phyloP scores from a whole-genome alignment of 768 basidiomycete genomes.

The Lactarius deliciosus region DNA sequence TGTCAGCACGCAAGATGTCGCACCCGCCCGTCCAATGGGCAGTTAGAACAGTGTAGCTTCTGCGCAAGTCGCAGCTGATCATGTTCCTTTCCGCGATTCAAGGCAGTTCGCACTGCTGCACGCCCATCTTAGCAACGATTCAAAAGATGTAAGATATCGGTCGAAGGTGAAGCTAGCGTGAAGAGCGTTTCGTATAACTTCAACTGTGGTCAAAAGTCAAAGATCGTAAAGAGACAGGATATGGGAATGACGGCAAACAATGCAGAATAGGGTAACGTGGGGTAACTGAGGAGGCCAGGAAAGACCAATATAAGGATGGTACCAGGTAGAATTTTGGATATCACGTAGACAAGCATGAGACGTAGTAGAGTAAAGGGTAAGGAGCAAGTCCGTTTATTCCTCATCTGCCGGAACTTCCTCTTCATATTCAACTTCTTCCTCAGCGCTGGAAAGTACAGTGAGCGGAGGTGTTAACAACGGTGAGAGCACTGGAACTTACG shows the following conservation, averaged over 20 bases:
- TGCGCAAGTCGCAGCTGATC: background rate
- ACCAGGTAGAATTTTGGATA: constrained; percentile 31
- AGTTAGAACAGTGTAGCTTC: no score
- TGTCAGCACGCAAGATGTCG: no score
- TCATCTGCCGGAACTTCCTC: constrained; percentile 68
- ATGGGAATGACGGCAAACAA: constrained; percentile 25
- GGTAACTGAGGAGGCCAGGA: constrained; percentile 21
- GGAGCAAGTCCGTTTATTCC: constrained; percentile 41
- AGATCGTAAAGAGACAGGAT: constrained; percentile 17
- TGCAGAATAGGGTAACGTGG: constrained; percentile 30
- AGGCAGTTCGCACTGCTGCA: background rate
- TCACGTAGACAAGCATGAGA: constrained; percentile 24
- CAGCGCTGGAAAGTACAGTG: constrained; percentile 50
- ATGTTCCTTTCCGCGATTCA: background rate
- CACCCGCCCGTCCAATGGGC: no score
- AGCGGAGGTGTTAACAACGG: constrained; percentile 5
- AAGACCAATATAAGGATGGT: constrained; percentile 31
- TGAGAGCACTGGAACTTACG: constrained; percentile 53
- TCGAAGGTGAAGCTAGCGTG: constrained; percentile 7
- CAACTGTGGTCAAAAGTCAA: constrained; percentile 23
- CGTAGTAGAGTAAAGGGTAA: constrained; percentile 13
- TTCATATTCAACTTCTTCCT: constrained; percentile 89
- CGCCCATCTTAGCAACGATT: background rate
- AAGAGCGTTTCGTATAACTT: constrained; percentile 27
- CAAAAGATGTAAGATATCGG: background rate